Evolutionary conservation across 345 rosid species (phyloP).

Genomic region (Citrus inodora): DNA sequence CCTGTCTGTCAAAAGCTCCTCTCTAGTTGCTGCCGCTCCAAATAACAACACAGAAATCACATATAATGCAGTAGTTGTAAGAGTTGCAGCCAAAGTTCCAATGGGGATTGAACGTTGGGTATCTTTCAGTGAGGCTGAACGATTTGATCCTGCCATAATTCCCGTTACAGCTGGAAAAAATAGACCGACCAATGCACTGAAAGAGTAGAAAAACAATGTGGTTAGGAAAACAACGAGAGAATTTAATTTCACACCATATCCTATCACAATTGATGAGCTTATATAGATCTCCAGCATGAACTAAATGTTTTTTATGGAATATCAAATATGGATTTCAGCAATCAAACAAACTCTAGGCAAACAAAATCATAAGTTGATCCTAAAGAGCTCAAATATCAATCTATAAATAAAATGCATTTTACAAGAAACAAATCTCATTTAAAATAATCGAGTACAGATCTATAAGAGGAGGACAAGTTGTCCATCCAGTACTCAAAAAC

Average conservation of each 20-base stretch:
- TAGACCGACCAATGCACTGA: constrained; percentile 93
- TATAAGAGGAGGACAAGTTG: background rate
- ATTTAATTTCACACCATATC: background rate
- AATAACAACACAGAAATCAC: constrained; percentile 71
- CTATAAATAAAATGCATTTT: background rate
- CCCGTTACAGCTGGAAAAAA: constrained; percentile 99
- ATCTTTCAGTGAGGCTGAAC: constrained; percentile 93
- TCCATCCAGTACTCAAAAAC: background rate
- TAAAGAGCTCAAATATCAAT: background rate
- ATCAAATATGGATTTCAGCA: background rate
- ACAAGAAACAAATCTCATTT: background rate
- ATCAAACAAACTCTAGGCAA: background rate
- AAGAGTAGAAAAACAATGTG: background rate
- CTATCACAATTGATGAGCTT: background rate
- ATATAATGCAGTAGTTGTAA: constrained; percentile 75
- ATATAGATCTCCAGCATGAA: background rate
- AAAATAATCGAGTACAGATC: background rate
- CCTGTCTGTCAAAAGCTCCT: constrained; percentile 93
- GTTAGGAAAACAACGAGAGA: constrained; percentile 5
- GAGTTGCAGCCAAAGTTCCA: constrained; percentile 96
- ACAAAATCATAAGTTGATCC: constrained; percentile 4
- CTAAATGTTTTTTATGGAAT: background rate
- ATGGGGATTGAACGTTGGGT: constrained; percentile 95
- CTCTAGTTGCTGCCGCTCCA: constrained; percentile 89
- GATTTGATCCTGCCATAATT: constrained; percentile 98